phyloP scores from a whole-genome alignment of 202 grass and related monocot species.

The Schoenoplectus tabernaemontani region DNA sequence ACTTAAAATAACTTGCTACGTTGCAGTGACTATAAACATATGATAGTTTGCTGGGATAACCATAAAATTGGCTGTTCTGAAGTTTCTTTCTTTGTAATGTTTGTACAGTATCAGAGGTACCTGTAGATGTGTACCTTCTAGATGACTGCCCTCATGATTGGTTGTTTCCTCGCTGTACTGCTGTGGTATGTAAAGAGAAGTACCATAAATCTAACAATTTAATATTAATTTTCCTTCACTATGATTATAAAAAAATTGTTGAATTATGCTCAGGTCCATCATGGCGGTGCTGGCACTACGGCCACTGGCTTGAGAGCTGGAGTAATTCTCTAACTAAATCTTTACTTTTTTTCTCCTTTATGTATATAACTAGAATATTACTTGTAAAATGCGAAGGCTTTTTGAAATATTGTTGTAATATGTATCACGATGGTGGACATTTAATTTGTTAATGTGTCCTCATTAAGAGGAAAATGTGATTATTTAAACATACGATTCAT shows the following conservation, averaged over 20 bases:
- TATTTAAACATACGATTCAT: too few relatives aligned
- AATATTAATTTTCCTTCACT: constrained; percentile 11
- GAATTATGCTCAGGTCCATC: constrained; percentile 58
- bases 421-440: background rate
- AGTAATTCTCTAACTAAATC: constrained; percentile 36
- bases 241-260: constrained; percentile 16
- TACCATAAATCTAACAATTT: background rate
- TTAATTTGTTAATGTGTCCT: background rate
- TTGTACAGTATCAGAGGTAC: constrained; percentile 67
- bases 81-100: constrained; percentile 21
- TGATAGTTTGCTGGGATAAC: background rate
- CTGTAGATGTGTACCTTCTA: constrained; percentile 72
- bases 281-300: constrained; percentile 95
- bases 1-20: background rate
- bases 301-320: constrained; percentile 83
- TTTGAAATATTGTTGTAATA: background rate
- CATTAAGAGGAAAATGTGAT: background rate
- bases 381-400: background rate
- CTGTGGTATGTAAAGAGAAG: constrained; percentile 54
- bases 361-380: background rate
- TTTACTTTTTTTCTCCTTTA: background rate
- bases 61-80: background rate
- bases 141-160: constrained; percentile 97
- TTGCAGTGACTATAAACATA: background rate
- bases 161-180: constrained; percentile 78